Evolutionary conservation across 2,329 filamentous ascomycete genomes (phyloP).

Genomic region (Phyllosticta citrichinensis): DNA sequence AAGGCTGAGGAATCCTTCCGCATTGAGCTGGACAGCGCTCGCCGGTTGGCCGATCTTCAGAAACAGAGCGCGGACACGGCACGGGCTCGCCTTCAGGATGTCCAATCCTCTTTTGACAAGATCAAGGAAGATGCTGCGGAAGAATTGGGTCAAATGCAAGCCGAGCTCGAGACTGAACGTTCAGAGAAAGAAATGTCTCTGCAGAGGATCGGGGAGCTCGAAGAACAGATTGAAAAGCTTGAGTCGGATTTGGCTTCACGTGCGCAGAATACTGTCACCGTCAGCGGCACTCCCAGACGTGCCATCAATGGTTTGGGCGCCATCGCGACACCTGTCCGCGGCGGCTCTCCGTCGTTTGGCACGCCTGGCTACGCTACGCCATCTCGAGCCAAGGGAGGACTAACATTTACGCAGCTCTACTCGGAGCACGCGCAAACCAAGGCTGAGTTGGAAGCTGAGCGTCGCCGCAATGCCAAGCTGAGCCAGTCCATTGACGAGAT

Average conservation of each 20-base stretch:
- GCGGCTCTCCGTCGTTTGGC: constrained; percentile 41
- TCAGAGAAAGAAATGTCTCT: constrained; percentile 53
- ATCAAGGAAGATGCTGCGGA: constrained; percentile 58
- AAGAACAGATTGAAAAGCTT: constrained; percentile 51
- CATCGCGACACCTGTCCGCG: constrained; percentile 40
- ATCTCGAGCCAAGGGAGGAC: constrained; percentile 42
- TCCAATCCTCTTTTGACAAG: constrained; percentile 54
- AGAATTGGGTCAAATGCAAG: constrained; percentile 39
- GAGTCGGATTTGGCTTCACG: constrained; percentile 41
- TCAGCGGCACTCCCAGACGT: constrained; percentile 44
- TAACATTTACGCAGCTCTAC: constrained; percentile 54
- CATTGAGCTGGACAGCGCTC: constrained; percentile 72
- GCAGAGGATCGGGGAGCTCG: constrained; percentile 53
- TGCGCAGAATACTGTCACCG: constrained; percentile 26
- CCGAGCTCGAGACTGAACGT: constrained; percentile 42
- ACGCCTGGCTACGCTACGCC: constrained; percentile 38
- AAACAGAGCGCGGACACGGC: constrained; percentile 66
- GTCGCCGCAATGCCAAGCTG: constrained; percentile 64
- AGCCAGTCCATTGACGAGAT: constrained; percentile 74
- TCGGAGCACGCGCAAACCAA: constrained; percentile 55
- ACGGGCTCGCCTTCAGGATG: constrained; percentile 58
- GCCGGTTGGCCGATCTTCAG: constrained; percentile 72
- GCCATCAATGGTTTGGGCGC: constrained; percentile 36
- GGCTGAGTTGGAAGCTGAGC: constrained; percentile 62
- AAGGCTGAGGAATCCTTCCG: constrained; percentile 78